Conservation (phyloP, 257 asterid species). For the Euphrasia confusa region DNA sequence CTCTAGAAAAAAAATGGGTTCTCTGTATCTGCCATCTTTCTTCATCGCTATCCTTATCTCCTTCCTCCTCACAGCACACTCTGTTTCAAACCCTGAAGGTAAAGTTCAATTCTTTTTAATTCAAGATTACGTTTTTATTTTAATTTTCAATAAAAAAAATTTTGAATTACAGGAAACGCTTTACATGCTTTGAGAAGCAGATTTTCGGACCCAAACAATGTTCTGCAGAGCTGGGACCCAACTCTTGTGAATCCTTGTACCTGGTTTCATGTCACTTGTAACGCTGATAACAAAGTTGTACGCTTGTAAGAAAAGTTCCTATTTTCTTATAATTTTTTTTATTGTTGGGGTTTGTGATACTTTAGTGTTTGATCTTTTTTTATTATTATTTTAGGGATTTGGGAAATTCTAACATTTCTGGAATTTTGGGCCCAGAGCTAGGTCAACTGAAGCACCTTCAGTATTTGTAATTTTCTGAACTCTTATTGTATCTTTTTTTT, state of each 20-base stretch:
- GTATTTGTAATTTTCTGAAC: conserved; percentile 23
- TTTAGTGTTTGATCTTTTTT: conserved; percentile 5
- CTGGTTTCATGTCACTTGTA: conserved; percentile 91
- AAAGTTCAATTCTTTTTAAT: neutral
- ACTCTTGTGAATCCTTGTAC: conserved; percentile 95
- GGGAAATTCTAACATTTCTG: conserved; percentile 91
- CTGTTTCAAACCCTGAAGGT: conserved; percentile 79
- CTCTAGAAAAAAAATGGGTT: conserved; percentile 39
- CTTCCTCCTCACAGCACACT: conserved; percentile 33
- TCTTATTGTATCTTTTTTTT: too few relatives aligned
- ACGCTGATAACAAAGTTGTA: conserved; percentile 64
- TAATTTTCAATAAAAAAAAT: neutral
- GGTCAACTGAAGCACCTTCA: conserved; percentile 83
- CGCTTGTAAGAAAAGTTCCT: conserved; percentile 57
- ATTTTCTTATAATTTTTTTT: neutral
- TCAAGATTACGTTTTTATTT: neutral
- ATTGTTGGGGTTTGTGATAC: neutral
- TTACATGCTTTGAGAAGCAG: conserved; percentile 71
- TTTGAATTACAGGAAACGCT: conserved; percentile 58
- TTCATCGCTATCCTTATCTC: conserved; percentile 26
- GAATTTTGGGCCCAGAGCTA: conserved; percentile 77
- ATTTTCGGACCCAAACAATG: conserved; percentile 70
- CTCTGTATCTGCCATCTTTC: conserved; percentile 33
- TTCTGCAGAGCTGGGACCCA: conserved; percentile 93
- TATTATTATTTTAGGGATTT: conserved; percentile 52